Base-by-base conservation (phyloP, 768 basidiomycete species). In the Leucosporidium creatinivorum region DNA sequence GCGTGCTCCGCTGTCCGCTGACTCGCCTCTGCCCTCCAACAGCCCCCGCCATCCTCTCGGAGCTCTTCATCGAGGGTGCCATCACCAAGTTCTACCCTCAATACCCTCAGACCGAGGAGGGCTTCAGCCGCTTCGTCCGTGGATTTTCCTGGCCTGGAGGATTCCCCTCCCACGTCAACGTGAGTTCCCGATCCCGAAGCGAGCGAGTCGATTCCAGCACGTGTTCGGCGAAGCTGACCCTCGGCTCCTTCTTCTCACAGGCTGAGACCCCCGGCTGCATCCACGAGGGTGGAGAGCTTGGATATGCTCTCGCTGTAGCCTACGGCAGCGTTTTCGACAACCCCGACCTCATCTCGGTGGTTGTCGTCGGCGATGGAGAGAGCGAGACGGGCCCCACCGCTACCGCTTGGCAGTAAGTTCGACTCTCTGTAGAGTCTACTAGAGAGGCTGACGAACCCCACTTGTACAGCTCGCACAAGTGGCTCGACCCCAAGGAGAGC, bases 251-350 rank as follows among this genome's bases (percentile, higher is more conserved):
- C 19, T 58, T 17, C n/a, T 84, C 88, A 71, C 89, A 91, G 66
- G 88, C 91, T 0, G 85, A 89, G 77, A 91, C 89, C 1, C 92
- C 91, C 25, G 92, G 92, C 8, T 82, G 85, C 4, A 93, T 96
- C 69, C 92, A 96, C 73, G 92, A 96, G 79, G 92, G 92, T 62
- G 81, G 81, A 19, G 92, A 93, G 77, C 83, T 93, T 19, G 91
- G 92, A 12, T 94, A 93, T 72, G 90, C 90, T 5, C 64, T 69
- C n/a, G 68, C 86, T 51, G 91, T 91, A 13, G 83, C 89, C 1
- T 93, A 89, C 75, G 92, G 92, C 47, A 86, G 89, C 30, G 85
- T 89, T 73, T 91, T 94, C 89, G 92, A 96, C 77, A 87, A 89
- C 70, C 91, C 91, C 12, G 83, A 93, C 75, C 85, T 91, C 23